Percentiles rank a stretch among this genome's conserved stretches.
Evolutionary conservation across 1,284 basidiomycete species (phyloP).

Genomic region (Takashimella tepidaria): DNA sequence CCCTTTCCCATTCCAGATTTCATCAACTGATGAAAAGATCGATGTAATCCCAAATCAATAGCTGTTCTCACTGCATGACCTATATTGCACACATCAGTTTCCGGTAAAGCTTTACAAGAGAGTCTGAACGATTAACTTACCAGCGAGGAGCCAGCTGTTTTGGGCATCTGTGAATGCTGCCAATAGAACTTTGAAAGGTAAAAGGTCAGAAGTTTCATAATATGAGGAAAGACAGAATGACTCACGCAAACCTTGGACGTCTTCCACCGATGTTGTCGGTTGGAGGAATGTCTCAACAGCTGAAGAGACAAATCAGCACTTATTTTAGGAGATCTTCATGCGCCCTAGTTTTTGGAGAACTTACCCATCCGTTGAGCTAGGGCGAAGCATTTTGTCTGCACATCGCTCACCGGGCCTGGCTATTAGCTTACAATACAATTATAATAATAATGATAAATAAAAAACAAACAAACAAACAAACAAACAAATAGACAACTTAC

Average conservation of each 20-base stretch:
- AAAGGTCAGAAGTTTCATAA: constrained; percentile 6
- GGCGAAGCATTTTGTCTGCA: constrained; percentile 45
- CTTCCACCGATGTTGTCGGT: constrained; percentile 69
- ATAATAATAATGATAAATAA: too few species aligned
- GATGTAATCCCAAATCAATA: constrained; percentile 77
- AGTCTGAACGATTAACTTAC: background rate
- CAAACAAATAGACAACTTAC: too few species aligned
- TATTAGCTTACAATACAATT: constrained; percentile 4
- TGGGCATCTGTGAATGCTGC: constrained; percentile 70
- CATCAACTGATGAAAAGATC: constrained; percentile 70
- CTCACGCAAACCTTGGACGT: constrained; percentile 78
- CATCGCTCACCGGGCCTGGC: constrained; percentile 9
- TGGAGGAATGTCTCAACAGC: constrained; percentile 73
- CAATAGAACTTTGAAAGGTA: constrained; percentile 65
- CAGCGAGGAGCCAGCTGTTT: constrained; percentile 75
- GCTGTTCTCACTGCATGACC: constrained; percentile 82
- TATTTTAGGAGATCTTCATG: too few species aligned
- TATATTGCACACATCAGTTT: constrained; percentile 34
- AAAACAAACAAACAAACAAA: too few species aligned
- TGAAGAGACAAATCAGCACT: background rate
- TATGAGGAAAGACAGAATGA: too few species aligned
- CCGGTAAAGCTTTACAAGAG: too few species aligned
- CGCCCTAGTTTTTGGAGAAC: background rate
- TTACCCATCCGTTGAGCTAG: constrained; percentile 65
- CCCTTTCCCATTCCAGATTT: constrained; percentile 60